Evolutionary conservation across 345 rosid species (phyloP).

Genomic region (Populus tremula): DNA sequence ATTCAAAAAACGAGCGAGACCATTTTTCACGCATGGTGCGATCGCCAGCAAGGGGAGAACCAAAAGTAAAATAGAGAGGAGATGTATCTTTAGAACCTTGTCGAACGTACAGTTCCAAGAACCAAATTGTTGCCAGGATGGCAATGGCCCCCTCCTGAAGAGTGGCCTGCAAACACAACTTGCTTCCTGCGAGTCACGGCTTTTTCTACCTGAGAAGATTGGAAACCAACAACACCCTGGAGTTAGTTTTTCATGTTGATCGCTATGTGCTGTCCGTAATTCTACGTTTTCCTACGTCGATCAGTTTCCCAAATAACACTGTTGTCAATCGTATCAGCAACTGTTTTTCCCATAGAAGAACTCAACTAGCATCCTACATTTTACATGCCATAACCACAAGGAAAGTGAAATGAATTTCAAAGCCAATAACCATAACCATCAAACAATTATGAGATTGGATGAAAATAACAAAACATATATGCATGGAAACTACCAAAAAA

Average conservation of each 20-base stretch:
- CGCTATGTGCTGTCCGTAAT: too few species aligned
- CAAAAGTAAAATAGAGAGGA: constrained; percentile 67
- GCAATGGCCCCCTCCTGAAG: constrained; percentile 79
- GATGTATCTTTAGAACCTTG: background rate
- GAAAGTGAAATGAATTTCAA: too few species aligned
- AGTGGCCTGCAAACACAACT: constrained; percentile 78
- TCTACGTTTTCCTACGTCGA: too few species aligned
- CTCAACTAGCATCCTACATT: too few species aligned
- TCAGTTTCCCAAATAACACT: too few species aligned
- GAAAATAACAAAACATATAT: too few species aligned
- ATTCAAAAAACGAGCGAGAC: constrained; percentile 53
- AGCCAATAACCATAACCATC: too few species aligned
- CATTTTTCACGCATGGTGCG: constrained; percentile 58
- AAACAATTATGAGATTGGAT: too few species aligned
- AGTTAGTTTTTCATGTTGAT: background rate
- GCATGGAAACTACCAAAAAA: too few species aligned
- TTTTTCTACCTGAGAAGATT: constrained; percentile 43
- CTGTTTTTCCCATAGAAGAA: too few species aligned
- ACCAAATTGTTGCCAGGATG: constrained; percentile 61
- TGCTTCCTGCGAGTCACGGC: constrained; percentile 33
- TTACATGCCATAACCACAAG: too few species aligned
- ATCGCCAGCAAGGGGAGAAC: constrained; percentile 74
- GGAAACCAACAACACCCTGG: background rate
- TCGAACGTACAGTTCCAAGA: constrained; percentile 36
- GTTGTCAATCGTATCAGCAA: too few species aligned